Evolutionary conservation across 2,329 filamentous ascomycete species (phyloP), one percentile per base, ranked within the genome.

Genomic region (Trichoderma atroviride): DNA sequence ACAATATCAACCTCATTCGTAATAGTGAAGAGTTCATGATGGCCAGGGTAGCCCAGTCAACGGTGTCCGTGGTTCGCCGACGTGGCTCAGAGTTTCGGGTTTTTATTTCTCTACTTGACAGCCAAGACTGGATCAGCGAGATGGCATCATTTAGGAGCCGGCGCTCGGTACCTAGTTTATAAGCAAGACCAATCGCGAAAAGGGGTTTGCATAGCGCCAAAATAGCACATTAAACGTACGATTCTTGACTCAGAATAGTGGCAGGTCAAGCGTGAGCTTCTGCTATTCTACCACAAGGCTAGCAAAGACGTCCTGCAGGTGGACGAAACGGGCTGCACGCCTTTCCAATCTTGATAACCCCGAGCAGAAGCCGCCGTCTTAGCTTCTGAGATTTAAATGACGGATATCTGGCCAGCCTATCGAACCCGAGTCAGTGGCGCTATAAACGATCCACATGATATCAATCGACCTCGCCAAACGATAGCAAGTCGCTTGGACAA

Each of bases 401-500:
- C 29, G 55, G 64, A 59, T 52, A 59, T 67, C 64, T 43, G 29
- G 64, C n/a, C 27, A 52, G 64, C 55, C 33, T 22, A 67, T 59
- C 53, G 64, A 57, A n/a, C 37, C 63, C 63, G 63, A 67, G 64
- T 67, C 64, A 59, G 64, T 59, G 63, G 63, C 63, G 63, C 53
- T 33, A 43, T 50, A 58, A 57, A 40, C 37, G 63, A 47, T 67
- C 64, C 64, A 67, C 64, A 58, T 43, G 27, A 29, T 55, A 31
- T 67, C 3, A 66, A 62, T 24, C 59, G 24, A 52, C 33, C 29
- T 64, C 61, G 16, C 16, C 33, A 29, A 56, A 11, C 3, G 47
- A 56, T 40, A 56, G n/a, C 19, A n/a, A 5, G n/a, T 24, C 50
- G 61, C 60, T 29, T 60, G 16, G 57, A 14, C 35, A 31, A 10